These are phyloP conservation scores for Diaporthe australafricana DNA, from an alignment of 2,329 filamentous ascomycete genomes.

Conservation along the genomic window DNA sequence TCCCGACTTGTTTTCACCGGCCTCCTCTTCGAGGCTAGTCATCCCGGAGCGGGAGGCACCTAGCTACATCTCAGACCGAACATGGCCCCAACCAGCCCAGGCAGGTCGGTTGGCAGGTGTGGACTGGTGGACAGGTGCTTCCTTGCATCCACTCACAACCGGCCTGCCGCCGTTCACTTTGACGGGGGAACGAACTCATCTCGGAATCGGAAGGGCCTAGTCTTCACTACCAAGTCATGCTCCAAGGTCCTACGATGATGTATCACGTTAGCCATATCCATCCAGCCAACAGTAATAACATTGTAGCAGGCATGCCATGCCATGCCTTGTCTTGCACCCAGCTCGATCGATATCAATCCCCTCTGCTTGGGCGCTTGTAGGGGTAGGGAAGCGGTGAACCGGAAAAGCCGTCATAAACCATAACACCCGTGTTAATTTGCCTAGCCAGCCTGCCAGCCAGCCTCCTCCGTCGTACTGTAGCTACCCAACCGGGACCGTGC, in stretches of 20 bases:
- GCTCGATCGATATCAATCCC: neutral
- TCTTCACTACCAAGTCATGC: neutral
- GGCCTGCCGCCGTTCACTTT: neutral
- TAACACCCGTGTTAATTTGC: constrained; percentile 2
- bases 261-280: too few relatives aligned
- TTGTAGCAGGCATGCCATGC: neutral
- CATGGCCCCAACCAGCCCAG: neutral
- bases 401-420: constrained; percentile 23
- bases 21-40: constrained; percentile 29
- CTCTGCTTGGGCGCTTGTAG: neutral
- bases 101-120: too few relatives aligned
- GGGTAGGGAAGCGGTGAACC: constrained; percentile 23
- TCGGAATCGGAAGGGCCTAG: neutral
- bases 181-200: constrained; percentile 15
- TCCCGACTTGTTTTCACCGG: constrained; percentile 28
- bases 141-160: neutral
- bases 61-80: constrained; percentile 18
- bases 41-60: constrained; percentile 21
- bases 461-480: neutral
- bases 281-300: too few relatives aligned
- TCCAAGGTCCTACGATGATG: neutral
- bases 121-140: too few relatives aligned
- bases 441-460: neutral
- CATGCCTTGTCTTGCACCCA: neutral
- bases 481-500: constrained; percentile 16